Conservation (phyloP, 164 flowering plant genomes). For the Kalanchoe fedtschenkoi region DNA sequence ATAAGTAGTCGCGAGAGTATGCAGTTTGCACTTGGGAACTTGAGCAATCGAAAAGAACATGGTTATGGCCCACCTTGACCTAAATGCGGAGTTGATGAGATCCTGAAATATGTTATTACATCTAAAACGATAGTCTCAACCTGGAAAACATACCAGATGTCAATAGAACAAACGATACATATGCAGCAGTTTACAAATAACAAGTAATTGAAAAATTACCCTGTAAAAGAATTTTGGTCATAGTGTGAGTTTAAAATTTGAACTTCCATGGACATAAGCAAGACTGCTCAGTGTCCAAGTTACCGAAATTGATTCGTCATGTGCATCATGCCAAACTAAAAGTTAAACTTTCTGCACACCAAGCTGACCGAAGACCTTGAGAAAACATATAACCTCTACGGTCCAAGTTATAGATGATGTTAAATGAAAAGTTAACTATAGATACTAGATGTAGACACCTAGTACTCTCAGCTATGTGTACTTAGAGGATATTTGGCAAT, state of each 20-base stretch:
- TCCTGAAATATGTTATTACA: not conserved
- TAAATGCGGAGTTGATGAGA: conserved; percentile 1
- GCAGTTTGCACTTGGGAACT: conserved; percentile 38
- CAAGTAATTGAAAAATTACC: not conserved
- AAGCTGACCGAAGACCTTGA: not conserved
- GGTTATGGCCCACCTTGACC: conserved; percentile 34
- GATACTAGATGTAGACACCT: not conserved
- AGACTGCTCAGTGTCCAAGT: too few relatives aligned
- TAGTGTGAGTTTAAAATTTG: too few relatives aligned
- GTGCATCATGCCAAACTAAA: too few relatives aligned
- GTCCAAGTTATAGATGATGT: not conserved
- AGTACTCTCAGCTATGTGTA: not conserved
- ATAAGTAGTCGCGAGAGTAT: conserved; percentile 30
- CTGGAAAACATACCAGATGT: not conserved
- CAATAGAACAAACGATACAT: not conserved
- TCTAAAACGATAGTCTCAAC: not conserved
- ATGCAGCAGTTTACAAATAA: not conserved
- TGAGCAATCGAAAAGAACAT: conserved; percentile 49
- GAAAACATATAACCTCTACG: not conserved
- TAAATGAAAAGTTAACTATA: too few relatives aligned
- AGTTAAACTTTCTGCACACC: too few relatives aligned
- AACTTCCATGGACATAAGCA: too few relatives aligned
- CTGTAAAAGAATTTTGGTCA: too few relatives aligned
- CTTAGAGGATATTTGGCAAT: not conserved
- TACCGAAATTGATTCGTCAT: too few relatives aligned